Conservation (phyloP, 148 eudicot genomes). For the Rheum nobile region DNA sequence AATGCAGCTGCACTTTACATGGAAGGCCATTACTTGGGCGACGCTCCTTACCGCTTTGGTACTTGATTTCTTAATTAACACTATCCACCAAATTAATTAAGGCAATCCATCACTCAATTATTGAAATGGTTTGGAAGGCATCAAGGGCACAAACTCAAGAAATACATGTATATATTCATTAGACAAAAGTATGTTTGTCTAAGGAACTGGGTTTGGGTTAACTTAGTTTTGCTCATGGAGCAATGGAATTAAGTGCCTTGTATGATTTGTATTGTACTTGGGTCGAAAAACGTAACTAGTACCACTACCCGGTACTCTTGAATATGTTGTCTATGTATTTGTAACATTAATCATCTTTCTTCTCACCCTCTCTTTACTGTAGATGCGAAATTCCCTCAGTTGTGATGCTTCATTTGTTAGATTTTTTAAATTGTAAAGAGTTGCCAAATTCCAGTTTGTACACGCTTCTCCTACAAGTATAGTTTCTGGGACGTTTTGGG, state of each 20-base stretch:
- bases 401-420: neutral
- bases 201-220: neutral
- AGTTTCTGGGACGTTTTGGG: too few relatives aligned
- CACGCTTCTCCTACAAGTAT: too few relatives aligned
- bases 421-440: too few relatives aligned
- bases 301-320: neutral
- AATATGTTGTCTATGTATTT: neutral
- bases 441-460: too few relatives aligned
- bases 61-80: constrained; percentile 22
- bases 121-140: neutral
- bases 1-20: constrained; percentile 42
- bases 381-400: neutral
- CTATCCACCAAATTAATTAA: neutral
- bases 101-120: neutral
- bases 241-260: neutral
- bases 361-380: neutral
- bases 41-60: constrained; percentile 71
- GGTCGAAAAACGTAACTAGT: neutral
- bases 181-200: neutral
- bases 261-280: neutral
- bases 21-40: constrained; percentile 88
- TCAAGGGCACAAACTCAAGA: neutral
- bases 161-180: too few relatives aligned
- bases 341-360: neutral
- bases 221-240: neutral